Conservation (phyloP, 129 eudicot genomes). For the Rutidosis leptorrhynchoides region DNA sequence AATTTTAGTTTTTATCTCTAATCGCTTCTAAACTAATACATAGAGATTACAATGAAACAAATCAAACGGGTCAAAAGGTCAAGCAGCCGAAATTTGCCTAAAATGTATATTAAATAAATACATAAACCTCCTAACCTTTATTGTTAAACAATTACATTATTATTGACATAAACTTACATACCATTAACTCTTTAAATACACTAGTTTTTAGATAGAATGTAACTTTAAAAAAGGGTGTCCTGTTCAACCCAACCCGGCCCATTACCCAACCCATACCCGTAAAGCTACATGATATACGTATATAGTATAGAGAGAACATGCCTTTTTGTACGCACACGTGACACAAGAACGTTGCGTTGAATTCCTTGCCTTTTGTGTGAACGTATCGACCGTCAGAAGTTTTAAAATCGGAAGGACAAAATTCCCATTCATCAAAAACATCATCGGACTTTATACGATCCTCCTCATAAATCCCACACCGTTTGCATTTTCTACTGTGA, state of each 20-base stretch:
- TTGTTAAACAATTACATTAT: too few species aligned
- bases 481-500: constrained; percentile 65
- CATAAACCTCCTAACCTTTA: neutral
- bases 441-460: constrained; percentile 51
- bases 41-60: neutral
- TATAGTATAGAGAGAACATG: neutral
- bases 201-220: neutral
- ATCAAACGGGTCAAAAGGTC: neutral
- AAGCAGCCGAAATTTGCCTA: neutral
- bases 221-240: neutral
- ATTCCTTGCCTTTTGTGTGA: constrained; percentile 49
- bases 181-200: neutral
- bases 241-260: neutral
- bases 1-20: too few species aligned
- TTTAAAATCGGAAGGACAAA: constrained; percentile 77
- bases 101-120: too few species aligned
- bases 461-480: constrained; percentile 81
- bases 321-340: constrained; percentile 43
- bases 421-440: constrained; percentile 92
- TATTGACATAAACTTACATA: neutral
- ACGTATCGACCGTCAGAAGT: constrained; percentile 53
- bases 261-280: neutral
- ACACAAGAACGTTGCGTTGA: constrained; percentile 75
- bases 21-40: too few species aligned
- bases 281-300: constrained; percentile 9